phyloP scores from a whole-genome alignment of 116 monocot genomes.

The Iris pallida region DNA sequence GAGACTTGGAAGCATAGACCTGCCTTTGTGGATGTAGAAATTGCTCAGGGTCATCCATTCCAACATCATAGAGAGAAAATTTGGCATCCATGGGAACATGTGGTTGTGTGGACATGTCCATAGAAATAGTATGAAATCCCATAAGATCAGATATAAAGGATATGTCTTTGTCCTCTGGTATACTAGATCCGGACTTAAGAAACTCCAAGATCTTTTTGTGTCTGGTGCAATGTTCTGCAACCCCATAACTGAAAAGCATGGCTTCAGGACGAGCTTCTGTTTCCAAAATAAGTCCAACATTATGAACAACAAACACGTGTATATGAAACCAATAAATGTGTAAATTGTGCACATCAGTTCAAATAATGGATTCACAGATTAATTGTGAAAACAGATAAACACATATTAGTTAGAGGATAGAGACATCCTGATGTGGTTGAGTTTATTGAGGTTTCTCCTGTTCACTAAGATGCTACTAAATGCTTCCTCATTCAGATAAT shows the following conservation, averaged over 20 bases:
- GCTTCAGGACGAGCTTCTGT: conserved; percentile 55
- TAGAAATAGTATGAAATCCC: conserved; percentile 31
- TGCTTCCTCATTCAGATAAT: too few species aligned
- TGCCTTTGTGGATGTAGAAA: conserved; percentile 11
- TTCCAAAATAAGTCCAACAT: conserved; percentile 3
- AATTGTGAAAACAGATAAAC: background rate
- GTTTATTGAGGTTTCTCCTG: background rate
- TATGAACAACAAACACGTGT: background rate
- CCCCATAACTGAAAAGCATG: conserved; percentile 53
- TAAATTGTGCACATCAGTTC: background rate
- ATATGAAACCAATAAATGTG: background rate
- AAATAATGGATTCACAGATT: background rate
- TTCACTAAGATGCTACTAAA: too few species aligned
- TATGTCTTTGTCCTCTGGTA: conserved; percentile 22
- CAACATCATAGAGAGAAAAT: conserved; percentile 28
- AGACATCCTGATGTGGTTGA: background rate
- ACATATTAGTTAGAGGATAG: background rate
- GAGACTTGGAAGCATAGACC: conserved; percentile 19
- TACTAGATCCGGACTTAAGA: conserved; percentile 38
- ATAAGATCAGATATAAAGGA: conserved; percentile 46
- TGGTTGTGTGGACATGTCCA: conserved; percentile 12
- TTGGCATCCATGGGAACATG: conserved; percentile 17
- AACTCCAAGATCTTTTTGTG: conserved; percentile 53
- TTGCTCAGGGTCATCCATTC: conserved; percentile 18
- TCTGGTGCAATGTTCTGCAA: conserved; percentile 52